Evolutionary conservation across 2,329 filamentous ascomycete genomes (phyloP).

Genomic region (Corynespora cassiicola): DNA sequence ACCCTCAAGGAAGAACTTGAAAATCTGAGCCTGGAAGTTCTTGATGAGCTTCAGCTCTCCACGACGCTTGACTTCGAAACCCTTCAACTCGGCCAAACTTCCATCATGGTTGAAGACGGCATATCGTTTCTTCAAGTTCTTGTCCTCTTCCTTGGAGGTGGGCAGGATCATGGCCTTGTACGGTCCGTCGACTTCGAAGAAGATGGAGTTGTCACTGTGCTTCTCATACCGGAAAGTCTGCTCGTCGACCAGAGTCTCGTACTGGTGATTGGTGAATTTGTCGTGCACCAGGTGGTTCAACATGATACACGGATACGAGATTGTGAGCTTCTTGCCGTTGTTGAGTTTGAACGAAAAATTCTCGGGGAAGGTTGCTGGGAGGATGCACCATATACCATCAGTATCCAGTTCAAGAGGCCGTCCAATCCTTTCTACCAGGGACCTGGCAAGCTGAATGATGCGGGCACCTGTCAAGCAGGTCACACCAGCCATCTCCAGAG

Average conservation of each 20-base stretch:
- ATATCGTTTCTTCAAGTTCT: slow-evolving; percentile 99
- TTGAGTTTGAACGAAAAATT: slow-evolving; percentile 95
- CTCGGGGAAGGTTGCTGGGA: slow-evolving; percentile 94
- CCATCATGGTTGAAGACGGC: slow-evolving; percentile 99
- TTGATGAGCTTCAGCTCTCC: slow-evolving; percentile 99
- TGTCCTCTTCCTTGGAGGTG: slow-evolving; percentile 98
- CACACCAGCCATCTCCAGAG: slow-evolving; percentile 98
- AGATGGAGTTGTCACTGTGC: slow-evolving; percentile 98
- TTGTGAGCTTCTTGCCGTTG: slow-evolving; percentile 93
- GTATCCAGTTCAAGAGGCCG: slow-evolving; percentile 94
- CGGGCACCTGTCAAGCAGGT: slow-evolving; percentile 95
- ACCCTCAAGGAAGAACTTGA: slow-evolving; percentile 98
- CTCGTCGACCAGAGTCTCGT: slow-evolving; percentile 84
- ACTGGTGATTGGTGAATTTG: slow-evolving; percentile 96
- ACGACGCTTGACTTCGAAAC: slow-evolving; percentile 96
- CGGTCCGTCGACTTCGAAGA: slow-evolving; percentile 98
- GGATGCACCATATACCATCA: slow-evolving; percentile 99
- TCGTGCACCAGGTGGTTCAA: slow-evolving; percentile 96
- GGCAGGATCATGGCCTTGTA: slow-evolving; percentile 98
- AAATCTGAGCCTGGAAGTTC: slow-evolving; percentile 98
- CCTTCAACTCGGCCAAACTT: slow-evolving; percentile 92
- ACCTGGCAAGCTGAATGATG: slow-evolving; percentile 95
- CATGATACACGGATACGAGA: slow-evolving; percentile 99
- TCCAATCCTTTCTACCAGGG: slow-evolving; percentile 91
- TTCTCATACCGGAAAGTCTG: slow-evolving; percentile 90